These are phyloP conservation scores for Metschnikowia arizonensis DNA, from an alignment of 805 yeast genomes.

Conservation along the genomic window DNA sequence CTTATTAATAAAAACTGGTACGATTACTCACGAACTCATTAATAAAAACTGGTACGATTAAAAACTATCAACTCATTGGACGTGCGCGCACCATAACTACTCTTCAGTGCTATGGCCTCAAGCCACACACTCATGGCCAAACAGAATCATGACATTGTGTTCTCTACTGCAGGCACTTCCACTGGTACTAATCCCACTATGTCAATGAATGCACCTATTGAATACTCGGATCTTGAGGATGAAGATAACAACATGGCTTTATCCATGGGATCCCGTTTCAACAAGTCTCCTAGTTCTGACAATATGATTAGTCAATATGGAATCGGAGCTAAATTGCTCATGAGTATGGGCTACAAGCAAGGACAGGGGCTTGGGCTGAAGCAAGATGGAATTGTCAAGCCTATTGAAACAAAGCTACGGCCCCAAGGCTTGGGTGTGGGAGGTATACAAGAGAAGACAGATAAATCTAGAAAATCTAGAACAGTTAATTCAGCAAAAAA, in stretches of 20 bases:
- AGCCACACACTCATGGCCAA: not conserved
- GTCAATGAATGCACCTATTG: slow-evolving; percentile 7
- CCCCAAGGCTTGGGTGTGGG: slow-evolving; percentile 76
- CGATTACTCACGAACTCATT: no score
- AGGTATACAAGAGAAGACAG: slow-evolving; percentile 42
- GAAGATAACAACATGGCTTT: slow-evolving; percentile 6
- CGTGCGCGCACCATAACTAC: slow-evolving; percentile 1
- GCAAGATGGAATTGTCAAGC: slow-evolving; percentile 72
- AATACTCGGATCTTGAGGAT: slow-evolving; percentile 15
- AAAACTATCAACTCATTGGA: no score
- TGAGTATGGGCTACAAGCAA: slow-evolving; percentile 80
- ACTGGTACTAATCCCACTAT: not conserved
- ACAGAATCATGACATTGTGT: slow-evolving; percentile 1
- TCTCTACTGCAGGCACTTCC: not conserved
- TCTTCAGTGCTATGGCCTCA: not conserved
- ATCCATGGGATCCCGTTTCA: not conserved
- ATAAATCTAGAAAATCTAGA: no score
- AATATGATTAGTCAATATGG: slow-evolving; percentile 50
- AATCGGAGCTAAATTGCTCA: slow-evolving; percentile 73
- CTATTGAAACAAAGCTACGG: slow-evolving; percentile 66
- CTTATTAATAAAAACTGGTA: no score
- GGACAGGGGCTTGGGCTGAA: slow-evolving; percentile 83
- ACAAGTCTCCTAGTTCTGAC: not conserved
- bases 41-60: no score
- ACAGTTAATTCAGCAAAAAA: no score